Conservation (phyloP, 1,139 yeast genomes). For the Suzukiozyma palmioleophila region DNA sequence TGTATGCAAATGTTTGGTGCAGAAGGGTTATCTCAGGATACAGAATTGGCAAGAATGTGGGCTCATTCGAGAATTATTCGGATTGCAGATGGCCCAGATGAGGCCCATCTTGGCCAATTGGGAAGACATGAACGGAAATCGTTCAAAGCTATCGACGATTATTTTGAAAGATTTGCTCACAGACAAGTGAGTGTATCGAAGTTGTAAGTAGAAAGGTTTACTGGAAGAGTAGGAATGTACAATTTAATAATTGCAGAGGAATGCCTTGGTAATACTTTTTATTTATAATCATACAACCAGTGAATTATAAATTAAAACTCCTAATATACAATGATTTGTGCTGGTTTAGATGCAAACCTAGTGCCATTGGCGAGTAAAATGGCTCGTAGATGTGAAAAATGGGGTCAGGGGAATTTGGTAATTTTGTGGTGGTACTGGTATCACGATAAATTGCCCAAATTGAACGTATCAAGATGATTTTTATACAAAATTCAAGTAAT, state of each 20-base stretch:
- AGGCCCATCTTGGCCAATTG: conserved; percentile 62
- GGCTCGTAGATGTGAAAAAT: too few relatives aligned
- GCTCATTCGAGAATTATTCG: conserved; percentile 57
- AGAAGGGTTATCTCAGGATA: conserved; percentile 64
- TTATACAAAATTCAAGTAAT: too few relatives aligned
- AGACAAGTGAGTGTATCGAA: conserved; percentile 21
- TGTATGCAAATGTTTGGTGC: conserved; percentile 70
- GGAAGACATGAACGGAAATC: conserved; percentile 44
- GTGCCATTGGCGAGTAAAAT: too few relatives aligned
- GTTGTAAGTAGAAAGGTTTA: conserved; percentile 14
- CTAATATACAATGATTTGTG: background rate
- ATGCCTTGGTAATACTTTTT: background rate
- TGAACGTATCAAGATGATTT: too few relatives aligned
- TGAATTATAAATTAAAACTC: background rate
- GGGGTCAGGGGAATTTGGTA: too few relatives aligned
- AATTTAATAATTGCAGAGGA: too few relatives aligned
- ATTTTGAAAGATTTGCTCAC: conserved; percentile 23
- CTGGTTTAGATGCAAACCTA: too few relatives aligned
- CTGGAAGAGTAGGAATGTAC: too few relatives aligned
- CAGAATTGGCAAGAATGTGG: conserved; percentile 56
- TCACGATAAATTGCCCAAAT: too few relatives aligned
- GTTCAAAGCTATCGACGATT: conserved; percentile 29
- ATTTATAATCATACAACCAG: background rate
- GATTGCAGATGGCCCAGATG: conserved; percentile 76
- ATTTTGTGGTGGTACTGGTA: too few relatives aligned